Evolutionary conservation across 2,329 filamentous ascomycete genomes (phyloP), one percentile per base, ranked within the genome.

Genomic region (Pseudomassariella vexata): DNA sequence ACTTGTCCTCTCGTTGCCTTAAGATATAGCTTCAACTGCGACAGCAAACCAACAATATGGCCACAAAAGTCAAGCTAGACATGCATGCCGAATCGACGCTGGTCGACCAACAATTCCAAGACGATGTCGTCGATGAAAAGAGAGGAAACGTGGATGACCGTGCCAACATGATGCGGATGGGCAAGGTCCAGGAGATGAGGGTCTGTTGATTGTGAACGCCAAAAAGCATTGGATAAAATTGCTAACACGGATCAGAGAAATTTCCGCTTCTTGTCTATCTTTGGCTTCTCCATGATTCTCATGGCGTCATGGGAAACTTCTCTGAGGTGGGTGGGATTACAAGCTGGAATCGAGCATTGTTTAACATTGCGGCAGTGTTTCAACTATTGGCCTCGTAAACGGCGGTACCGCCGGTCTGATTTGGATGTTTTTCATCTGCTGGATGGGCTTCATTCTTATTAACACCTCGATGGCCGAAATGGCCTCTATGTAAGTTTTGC

Each of bases 391-490:
- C n/a, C n/a, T 31, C 9, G n/a, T 48, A 9, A 67, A 68, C 37
- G 66, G 67, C 11, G 66, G 66, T 2, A 60, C 61, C 0, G 61
- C 59, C 2, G 67, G 67, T 6, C 45, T 68, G 9, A 63, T 70
- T 23, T 70, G 60, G 55, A 55, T 61, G 30, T 66, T 55, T 41
- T 47, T 67, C 9, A 42, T 59, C 9, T 58, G 50, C 24, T 61
- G 53, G 46, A 42, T 56, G 5, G 62, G 63, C 1, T 59, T 64
- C 23, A 40, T 60, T 4, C 33, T 55, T 5, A 56, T 62, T 20
- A 59, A 58, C 35, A 48, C 55, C 1, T 66, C 62, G 4, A 61
- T 70, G 54, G 64, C 65, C 6, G 67, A 70, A 40, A 66, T 70
- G 57, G 65, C 63, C 2, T 67, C 63, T 5, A 71, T 71, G 60